These are phyloP conservation scores for Linderniella brevidens DNA, from an alignment of 257 asterid genomes.

Conservation along the genomic window DNA sequence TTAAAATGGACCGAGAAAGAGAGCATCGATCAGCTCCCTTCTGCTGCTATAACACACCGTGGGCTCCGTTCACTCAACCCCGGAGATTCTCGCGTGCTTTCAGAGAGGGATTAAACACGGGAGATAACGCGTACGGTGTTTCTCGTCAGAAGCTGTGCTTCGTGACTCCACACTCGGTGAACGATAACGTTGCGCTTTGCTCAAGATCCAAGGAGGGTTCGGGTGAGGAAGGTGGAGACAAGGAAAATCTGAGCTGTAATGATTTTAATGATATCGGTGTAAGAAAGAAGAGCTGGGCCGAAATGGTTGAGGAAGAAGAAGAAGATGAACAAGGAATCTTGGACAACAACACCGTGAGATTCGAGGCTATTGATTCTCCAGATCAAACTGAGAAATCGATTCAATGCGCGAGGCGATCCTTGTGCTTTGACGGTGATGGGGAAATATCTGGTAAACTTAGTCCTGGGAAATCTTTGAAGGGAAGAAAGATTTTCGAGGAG, in stretches of 20 bases:
- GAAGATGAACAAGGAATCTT: constrained; percentile 16
- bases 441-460: constrained; percentile 1
- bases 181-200: constrained; percentile 14
- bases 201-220: constrained; percentile 3
- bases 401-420: constrained; percentile 16
- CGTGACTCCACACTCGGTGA: too few relatives aligned
- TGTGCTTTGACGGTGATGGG: constrained; percentile 22
- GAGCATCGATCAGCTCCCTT: constrained; percentile 9
- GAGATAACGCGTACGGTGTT: constrained; percentile 10
- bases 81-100: constrained; percentile 12
- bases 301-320: constrained; percentile 74
- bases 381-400: constrained; percentile 12
- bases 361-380: constrained; percentile 8
- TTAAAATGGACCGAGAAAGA: constrained; percentile 2
- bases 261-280: background rate
- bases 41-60: constrained; percentile 12
- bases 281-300: constrained; percentile 57
- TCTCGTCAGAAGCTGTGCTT: constrained; percentile 1
- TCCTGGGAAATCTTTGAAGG: constrained; percentile 14
- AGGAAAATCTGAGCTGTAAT: background rate
- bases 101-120: constrained; percentile 8
- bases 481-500: background rate
- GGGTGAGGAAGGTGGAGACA: constrained; percentile 1
- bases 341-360: background rate
- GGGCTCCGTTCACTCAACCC: constrained; percentile 42